phyloP scores from a whole-genome alignment of 2,329 filamentous ascomycete genomes.

The Geosmithia flava region DNA sequence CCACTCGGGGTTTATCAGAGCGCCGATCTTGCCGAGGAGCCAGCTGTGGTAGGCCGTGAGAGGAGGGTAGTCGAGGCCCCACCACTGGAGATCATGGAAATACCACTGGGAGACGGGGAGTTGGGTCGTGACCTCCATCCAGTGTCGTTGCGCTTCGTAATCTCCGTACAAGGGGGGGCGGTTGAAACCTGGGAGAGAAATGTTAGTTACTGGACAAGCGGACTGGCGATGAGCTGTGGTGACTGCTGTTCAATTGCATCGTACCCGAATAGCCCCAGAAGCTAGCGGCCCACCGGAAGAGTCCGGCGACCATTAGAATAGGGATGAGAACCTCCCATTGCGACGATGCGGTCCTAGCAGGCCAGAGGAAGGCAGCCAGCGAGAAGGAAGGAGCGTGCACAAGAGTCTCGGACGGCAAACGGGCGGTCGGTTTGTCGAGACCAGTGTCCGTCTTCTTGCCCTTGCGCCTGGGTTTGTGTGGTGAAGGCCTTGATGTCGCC shows the following conservation, averaged over 20 bases:
- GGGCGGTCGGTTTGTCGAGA: constrained; percentile 1
- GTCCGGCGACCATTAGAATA: constrained; percentile 76
- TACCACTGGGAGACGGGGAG: constrained; percentile 94
- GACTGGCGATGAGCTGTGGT: neutral
- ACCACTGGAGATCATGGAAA: constrained; percentile 92
- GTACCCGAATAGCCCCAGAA: constrained; percentile 91
- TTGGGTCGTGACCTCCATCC: constrained; percentile 93
- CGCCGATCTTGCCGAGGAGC: constrained; percentile 79
- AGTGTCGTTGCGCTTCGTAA: constrained; percentile 95
- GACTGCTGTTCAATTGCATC: constrained; percentile 6
- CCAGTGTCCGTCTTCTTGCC: constrained; percentile 32
- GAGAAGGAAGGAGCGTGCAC: constrained; percentile 65
- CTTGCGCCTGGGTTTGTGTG: constrained; percentile 49
- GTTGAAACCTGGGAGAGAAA: constrained; percentile 46
- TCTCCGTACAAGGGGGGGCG: constrained; percentile 89
- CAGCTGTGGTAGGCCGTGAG: constrained; percentile 98
- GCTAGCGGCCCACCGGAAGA: constrained; percentile 87
- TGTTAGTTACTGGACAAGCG: constrained; percentile 3
- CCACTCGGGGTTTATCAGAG: constrained; percentile 69
- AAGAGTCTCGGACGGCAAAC: constrained; percentile 25
- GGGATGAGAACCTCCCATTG: constrained; percentile 88
- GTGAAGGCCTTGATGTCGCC: constrained; percentile 39
- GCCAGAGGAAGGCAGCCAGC: constrained; percentile 89
- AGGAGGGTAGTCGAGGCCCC: constrained; percentile 95
- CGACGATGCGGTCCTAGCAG: constrained; percentile 68